Evolutionary conservation across 2,329 filamentous ascomycete species (phyloP).

Genomic region (Septoria linicola): DNA sequence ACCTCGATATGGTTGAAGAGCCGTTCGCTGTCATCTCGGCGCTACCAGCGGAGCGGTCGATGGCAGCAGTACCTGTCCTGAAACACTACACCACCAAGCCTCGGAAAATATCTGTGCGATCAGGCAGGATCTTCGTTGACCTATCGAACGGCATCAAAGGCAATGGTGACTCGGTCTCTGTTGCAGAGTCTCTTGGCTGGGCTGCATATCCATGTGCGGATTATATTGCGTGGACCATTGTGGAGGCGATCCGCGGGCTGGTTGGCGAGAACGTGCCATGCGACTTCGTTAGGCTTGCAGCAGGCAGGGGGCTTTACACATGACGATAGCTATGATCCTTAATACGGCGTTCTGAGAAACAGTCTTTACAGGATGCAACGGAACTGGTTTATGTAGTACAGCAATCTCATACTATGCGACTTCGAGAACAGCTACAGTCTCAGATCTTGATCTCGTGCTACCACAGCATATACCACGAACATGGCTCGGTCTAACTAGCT

Average conservation of each 20-base stretch:
- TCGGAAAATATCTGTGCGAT: conserved; percentile 35
- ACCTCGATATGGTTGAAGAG: conserved; percentile 74
- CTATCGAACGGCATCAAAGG: conserved; percentile 64
- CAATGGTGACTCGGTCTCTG: conserved; percentile 65
- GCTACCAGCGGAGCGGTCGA: conserved; percentile 72
- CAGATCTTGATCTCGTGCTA: neutral
- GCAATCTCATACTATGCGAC: neutral
- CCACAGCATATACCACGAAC: neutral
- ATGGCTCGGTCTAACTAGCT: neutral
- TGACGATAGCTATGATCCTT: conserved; percentile 30
- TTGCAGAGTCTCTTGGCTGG: conserved; percentile 74
- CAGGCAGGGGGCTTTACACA: conserved; percentile 54
- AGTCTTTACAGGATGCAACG: neutral
- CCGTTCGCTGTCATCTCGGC: conserved; percentile 82
- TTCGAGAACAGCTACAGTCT: neutral
- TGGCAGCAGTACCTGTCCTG: conserved; percentile 73
- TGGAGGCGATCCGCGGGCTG: conserved; percentile 73
- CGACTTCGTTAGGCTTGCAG: conserved; percentile 78
- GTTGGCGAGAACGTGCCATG: conserved; percentile 80
- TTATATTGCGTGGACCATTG: conserved; percentile 79
- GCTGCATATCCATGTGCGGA: conserved; percentile 76
- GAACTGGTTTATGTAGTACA: neutral
- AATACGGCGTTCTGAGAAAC: conserved; percentile 2
- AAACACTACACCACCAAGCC: conserved; percentile 62
- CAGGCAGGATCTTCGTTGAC: conserved; percentile 74